Evolutionary conservation across 148 eudicot species (phyloP).

Genomic region (Linanthus parryae): DNA sequence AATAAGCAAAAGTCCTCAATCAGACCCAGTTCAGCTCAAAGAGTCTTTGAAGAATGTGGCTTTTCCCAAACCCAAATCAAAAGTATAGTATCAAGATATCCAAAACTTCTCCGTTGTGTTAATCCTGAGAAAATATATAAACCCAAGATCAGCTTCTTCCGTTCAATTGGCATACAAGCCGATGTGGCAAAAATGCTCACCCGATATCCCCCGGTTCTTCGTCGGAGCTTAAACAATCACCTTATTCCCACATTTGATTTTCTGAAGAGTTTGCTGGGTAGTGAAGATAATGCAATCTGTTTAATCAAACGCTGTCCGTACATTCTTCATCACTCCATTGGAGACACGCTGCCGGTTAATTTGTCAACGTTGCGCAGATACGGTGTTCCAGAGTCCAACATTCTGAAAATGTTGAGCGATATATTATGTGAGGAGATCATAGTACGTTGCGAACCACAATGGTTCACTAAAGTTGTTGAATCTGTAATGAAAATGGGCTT

Average conservation of each 20-base stretch:
- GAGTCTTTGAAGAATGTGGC: too few relatives aligned
- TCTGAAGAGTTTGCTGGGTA: not conserved
- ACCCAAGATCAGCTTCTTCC: constrained; percentile 5
- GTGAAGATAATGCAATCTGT: not conserved
- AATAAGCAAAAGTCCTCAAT: too few relatives aligned
- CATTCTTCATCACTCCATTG: not conserved
- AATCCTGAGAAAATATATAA: not conserved
- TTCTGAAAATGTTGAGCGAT: not conserved
- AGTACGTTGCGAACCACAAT: not conserved
- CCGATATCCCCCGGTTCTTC: not conserved
- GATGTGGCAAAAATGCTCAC: not conserved
- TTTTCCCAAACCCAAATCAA: not conserved
- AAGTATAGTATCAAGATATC: too few relatives aligned
- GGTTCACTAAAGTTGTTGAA: not conserved
- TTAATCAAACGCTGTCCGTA: not conserved
- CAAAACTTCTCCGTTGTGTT: too few relatives aligned
- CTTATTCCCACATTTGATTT: not conserved
- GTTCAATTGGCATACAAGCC: not conserved
- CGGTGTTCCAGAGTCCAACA: not conserved
- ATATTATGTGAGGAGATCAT: not conserved
- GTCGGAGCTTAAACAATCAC: not conserved
- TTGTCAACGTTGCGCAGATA: not conserved
- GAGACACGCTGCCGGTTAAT: not conserved
- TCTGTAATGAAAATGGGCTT: too few relatives aligned
- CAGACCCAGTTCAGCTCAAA: too few relatives aligned